phyloP scores from a whole-genome alignment of 176 grass and related monocot genomes.

The Carex littledalei region DNA sequence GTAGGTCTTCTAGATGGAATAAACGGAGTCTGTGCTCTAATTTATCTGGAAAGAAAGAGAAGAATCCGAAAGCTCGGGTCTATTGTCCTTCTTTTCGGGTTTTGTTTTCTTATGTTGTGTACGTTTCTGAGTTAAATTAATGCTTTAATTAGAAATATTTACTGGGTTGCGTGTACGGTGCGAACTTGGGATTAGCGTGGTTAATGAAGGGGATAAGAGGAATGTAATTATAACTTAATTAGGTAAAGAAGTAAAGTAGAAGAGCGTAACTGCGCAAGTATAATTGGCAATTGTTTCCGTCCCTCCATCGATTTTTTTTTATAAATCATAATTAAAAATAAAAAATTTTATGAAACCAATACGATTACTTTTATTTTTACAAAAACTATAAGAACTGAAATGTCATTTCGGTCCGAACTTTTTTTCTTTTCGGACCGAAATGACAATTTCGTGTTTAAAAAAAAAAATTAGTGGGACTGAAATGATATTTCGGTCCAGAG shows the following conservation, averaged over 20 bases:
- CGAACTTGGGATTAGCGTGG: slow-evolving; percentile 2
- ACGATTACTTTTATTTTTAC: too few species aligned
- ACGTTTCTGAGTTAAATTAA: background rate
- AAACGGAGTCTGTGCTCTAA: background rate
- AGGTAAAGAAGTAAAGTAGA: background rate
- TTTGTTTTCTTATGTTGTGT: slow-evolving; percentile 19
- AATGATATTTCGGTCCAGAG: too few species aligned
- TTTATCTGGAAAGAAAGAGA: slow-evolving; percentile 4
- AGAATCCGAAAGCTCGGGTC: slow-evolving; percentile 23
- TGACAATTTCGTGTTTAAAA: too few species aligned
- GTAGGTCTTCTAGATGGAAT: background rate
- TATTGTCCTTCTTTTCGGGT: slow-evolving; percentile 9
- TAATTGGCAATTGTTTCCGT: background rate
- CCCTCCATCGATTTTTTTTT: too few species aligned
- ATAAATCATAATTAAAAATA: too few species aligned
- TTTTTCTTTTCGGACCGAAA: too few species aligned
- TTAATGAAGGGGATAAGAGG: background rate
- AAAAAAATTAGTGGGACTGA: too few species aligned
- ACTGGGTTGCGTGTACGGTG: slow-evolving; percentile 6
- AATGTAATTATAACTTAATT: background rate
- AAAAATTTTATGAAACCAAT: too few species aligned
- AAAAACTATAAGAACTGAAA: too few species aligned
- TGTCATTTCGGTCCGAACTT: too few species aligned
- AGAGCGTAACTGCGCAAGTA: background rate
- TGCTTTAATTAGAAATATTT: background rate